These are phyloP conservation scores for Alternaria conjuncta DNA, from an alignment of 2,329 filamentous ascomycete genomes.

Conservation along the genomic window DNA sequence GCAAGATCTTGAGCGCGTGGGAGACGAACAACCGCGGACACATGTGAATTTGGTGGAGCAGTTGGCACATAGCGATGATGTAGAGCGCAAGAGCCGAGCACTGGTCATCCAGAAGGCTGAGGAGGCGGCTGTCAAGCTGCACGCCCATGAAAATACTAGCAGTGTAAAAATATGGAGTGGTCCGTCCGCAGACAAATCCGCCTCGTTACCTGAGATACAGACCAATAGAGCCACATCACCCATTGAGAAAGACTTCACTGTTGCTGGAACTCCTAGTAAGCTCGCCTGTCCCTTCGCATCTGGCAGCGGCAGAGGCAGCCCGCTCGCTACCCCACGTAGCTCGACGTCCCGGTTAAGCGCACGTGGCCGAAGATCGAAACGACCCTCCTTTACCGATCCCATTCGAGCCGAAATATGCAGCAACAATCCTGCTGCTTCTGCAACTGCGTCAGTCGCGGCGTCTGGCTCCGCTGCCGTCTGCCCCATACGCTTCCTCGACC, in stretches of 20 bases:
- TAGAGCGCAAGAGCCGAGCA: conserved; percentile 41
- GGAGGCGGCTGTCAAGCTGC: conserved; percentile 38
- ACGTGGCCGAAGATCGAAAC: conserved; percentile 47
- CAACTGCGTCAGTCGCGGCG: conserved; percentile 52
- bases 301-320: conserved; percentile 53
- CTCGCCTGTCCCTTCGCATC: conserved; percentile 81
- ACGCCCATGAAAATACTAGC: conserved; percentile 25
- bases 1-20: conserved; percentile 47
- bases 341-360: conserved; percentile 48
- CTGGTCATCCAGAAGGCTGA: conserved; percentile 45
- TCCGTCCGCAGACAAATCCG: conserved; percentile 41
- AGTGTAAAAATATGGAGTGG: conserved; percentile 53
- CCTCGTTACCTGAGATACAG: conserved; percentile 29
- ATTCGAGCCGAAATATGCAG: conserved; percentile 52
- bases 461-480: conserved; percentile 67
- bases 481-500: conserved; percentile 89
- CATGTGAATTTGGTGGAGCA: conserved; percentile 44
- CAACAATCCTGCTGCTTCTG: conserved; percentile 54
- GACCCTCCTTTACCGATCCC: conserved; percentile 52
- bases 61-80: conserved; percentile 44
- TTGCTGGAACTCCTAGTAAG: conserved; percentile 78
- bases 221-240: conserved; percentile 49
- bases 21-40: conserved; percentile 33
- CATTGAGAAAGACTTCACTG: conserved; percentile 89
- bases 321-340: conserved; percentile 51